phyloP scores from a whole-genome alignment of 2,329 filamentous ascomycete genomes.

The Talaromyces sp. region DNA sequence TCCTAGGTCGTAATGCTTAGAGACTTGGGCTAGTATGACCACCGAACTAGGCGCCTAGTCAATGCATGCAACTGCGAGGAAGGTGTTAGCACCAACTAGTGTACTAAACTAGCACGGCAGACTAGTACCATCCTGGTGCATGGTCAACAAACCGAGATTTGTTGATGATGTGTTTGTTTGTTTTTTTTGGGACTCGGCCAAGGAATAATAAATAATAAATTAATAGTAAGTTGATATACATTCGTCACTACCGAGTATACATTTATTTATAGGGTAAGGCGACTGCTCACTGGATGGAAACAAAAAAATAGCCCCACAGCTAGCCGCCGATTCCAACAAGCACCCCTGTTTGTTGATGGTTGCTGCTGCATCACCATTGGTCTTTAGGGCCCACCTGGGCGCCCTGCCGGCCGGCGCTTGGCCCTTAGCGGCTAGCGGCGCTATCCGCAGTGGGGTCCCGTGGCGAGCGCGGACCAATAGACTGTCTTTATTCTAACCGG shows the following conservation, averaged over 20 bases:
- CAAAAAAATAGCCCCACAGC: not conserved
- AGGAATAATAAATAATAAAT: not conserved
- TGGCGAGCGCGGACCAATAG: not conserved
- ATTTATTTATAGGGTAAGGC: not conserved
- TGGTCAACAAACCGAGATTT: not conserved
- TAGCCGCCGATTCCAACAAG: not conserved
- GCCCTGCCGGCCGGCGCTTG: not conserved
- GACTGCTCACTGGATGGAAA: not conserved
- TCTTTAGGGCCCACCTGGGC: not conserved
- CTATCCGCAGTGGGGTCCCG: not conserved
- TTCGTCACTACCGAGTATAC: not conserved
- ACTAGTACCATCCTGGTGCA: not conserved
- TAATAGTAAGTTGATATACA: not conserved
- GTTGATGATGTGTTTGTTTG: not conserved
- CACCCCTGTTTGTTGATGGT: not conserved
- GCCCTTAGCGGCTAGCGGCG: not conserved
- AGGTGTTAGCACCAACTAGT: not conserved
- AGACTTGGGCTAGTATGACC: not conserved
- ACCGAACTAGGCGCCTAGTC: not conserved
- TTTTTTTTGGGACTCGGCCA: not conserved
- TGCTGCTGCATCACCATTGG: not conserved
- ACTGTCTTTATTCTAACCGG: not conserved
- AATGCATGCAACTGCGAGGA: not conserved
- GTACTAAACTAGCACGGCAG: not conserved
- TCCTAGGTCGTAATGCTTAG: not conserved